Conservation (phyloP, 768 basidiomycete species). For the Hydnum rufescens region DNA sequence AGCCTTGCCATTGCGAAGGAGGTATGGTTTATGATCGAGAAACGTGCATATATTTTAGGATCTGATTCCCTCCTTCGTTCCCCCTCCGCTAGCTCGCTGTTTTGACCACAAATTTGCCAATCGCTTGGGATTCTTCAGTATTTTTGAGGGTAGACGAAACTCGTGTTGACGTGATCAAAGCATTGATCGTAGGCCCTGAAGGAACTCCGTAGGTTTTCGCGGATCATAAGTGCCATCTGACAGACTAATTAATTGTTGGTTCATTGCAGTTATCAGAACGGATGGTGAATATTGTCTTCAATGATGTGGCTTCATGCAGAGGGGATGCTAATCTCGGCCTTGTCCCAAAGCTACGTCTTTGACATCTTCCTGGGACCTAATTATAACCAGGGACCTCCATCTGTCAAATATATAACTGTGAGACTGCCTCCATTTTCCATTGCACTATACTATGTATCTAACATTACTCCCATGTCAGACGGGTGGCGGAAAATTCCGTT, state of each 20-base stretch:
- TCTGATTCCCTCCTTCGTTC: not conserved
- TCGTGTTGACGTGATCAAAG: slow-evolving; percentile 80
- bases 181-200: slow-evolving; percentile 75
- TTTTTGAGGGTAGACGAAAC: slow-evolving; percentile 86
- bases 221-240: slow-evolving; percentile 1
- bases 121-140: slow-evolving; percentile 86
- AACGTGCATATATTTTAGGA: not conserved
- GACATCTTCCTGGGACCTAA: slow-evolving; percentile 83
- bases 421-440: slow-evolving; percentile 9
- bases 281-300: slow-evolving; percentile 37
- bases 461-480: slow-evolving; percentile 28
- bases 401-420: slow-evolving; percentile 41
- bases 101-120: slow-evolving; percentile 82
- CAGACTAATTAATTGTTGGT: not conserved
- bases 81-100: slow-evolving; percentile 52
- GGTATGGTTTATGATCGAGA: no score
- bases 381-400: slow-evolving; percentile 76
- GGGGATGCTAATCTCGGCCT: not conserved
- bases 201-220: slow-evolving; percentile 75
- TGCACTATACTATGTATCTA: not conserved
- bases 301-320: not conserved
- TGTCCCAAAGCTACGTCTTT: slow-evolving; percentile 38
- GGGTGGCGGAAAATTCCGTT: slow-evolving; percentile 70
- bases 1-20: slow-evolving; percentile 92
- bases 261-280: slow-evolving; percentile 56